Base-by-base conservation (phyloP, 2,329 filamentous ascomycete species). In the Purpureocillium takamizusanense region DNA sequence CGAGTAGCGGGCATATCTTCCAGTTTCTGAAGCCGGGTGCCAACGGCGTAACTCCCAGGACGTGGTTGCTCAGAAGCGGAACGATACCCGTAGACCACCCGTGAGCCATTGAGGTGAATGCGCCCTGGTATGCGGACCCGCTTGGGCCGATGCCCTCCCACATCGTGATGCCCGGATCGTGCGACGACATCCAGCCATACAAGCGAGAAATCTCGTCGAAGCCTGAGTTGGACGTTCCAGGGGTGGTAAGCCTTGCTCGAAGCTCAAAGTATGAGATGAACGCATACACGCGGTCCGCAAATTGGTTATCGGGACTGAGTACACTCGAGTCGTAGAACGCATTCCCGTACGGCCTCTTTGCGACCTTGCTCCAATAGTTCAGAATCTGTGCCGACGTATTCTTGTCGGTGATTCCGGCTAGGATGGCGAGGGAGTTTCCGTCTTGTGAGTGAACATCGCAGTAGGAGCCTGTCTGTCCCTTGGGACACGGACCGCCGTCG, bases 201-300 rank as follows among this genome's bases (percentile, higher is more conserved):
- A 70, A 51, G 14, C 69, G 55, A 31, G 59, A 51, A 12, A 72
- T 55, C 49, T 71, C 60, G 18, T 72, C 67, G 0, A 70, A 48
- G 1, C 63, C 69, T 7, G 59, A 60, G 2, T 42, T 47, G 1
- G 52, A 52, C 4, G 53, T 40, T 0, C 56, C 60, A 6, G 38
- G 25, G 9, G 37, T 51, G 16, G 53, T 48, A 45, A 74, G 71
- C 9, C 69, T 64, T 11, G 69, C 70, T n/a, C 62, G 58, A 14
- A 69, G 56, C 52, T 74, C 70, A 44, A 74, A 73, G 48, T 69
- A 74, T 2, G 69, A 72, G 14, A 67, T 62, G 43, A 74, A 72
- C 3, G 70, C 59, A 39, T 74, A 74, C 4, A 73, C 69, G 11
- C 68, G 60, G 36, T 65, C 50, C 3, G 60, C 60, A 46, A 63